Conservation (phyloP, 257 asterid genomes). For the Phtheirospermum japonicum region DNA sequence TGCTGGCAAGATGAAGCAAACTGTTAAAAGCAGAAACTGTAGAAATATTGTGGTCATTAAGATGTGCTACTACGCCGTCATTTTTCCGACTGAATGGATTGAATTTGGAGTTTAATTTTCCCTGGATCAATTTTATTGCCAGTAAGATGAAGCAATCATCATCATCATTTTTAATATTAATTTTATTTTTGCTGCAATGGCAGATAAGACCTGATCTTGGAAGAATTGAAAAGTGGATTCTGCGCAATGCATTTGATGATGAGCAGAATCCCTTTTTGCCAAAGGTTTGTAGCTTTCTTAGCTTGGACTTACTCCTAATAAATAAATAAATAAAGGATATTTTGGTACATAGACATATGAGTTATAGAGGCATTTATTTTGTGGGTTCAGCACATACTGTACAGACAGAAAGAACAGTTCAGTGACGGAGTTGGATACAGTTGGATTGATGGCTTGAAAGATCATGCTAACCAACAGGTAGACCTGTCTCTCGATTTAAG, state of each 20-base stretch:
- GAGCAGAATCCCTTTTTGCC: conserved; percentile 88
- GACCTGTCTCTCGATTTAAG: background rate
- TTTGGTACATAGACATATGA: background rate
- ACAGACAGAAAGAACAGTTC: conserved; percentile 97
- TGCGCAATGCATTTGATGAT: conserved; percentile 91
- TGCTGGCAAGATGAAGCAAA: background rate
- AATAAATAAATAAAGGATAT: background rate
- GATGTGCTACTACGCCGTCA: conserved; percentile 3
- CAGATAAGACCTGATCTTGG: conserved; percentile 85
- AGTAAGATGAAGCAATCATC: background rate
- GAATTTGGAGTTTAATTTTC: background rate
- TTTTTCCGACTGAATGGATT: background rate
- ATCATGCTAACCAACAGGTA: conserved; percentile 80
- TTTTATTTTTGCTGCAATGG: conserved; percentile 18
- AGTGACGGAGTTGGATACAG: conserved; percentile 99
- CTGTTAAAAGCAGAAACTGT: background rate
- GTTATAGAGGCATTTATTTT: conserved; percentile 23
- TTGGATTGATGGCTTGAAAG: conserved; percentile 97
- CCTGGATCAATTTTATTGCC: background rate
- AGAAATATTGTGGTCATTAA: conserved; percentile 11
- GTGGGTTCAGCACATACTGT: conserved; percentile 75
- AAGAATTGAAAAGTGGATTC: conserved; percentile 97
- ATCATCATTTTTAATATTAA: too few species aligned
- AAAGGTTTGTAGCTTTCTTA: conserved; percentile 52
- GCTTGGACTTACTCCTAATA: background rate